Base-by-base conservation (phyloP, 192 early-diverging fungal species). In the Endogone sp. region DNA sequence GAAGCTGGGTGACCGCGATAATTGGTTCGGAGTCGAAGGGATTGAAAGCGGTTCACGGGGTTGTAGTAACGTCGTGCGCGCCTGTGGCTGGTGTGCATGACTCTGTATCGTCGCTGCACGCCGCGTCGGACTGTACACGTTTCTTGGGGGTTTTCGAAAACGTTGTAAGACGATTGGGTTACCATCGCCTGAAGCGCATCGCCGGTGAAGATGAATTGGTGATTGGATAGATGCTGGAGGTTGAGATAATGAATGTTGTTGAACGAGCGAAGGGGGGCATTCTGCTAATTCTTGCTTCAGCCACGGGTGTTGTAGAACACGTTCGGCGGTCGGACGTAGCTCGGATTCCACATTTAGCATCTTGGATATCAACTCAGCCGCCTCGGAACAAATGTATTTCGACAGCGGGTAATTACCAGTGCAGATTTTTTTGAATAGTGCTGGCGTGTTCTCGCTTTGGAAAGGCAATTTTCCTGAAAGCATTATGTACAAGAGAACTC, bases 391-490 rank as follows among this genome's bases (percentile, higher is more conserved):
- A 9, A 84, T 60, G n/a, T 30, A 70, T 16, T 71, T 65, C 11
- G 88, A 84, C 54, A 79, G 77, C 4, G 71, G 68, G 60, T 86
- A 91, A 22, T 74, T 73, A 23, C 85, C 89, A 21, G 74, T 71
- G 49, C 84, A 80, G 29, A 91, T 90, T 67, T 85, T 79, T 22
- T 86, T 70, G 70, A 89, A 90, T 56, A 91, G 64, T 21, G 80
- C 71, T 8, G 84, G 78, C 71, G 87, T 79, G 49, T 86, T 80
- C 20, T 85, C 75, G 9, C 77, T 73, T 69, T 88, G 80, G 59
- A 88, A 88, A 16, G 87, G 87, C 10, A 88, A 70, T 13, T 78
- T 77, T 2, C 87, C 87, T n/a, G 81, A 79, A 24, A 88, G 70
- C 71, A 88, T 81, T 24, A 82, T 81, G 56, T 80, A 88, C 3